These are phyloP conservation scores for Xylariaceae sp. DNA, from an alignment of 2,329 filamentous ascomycete species.

Conservation along the genomic window DNA sequence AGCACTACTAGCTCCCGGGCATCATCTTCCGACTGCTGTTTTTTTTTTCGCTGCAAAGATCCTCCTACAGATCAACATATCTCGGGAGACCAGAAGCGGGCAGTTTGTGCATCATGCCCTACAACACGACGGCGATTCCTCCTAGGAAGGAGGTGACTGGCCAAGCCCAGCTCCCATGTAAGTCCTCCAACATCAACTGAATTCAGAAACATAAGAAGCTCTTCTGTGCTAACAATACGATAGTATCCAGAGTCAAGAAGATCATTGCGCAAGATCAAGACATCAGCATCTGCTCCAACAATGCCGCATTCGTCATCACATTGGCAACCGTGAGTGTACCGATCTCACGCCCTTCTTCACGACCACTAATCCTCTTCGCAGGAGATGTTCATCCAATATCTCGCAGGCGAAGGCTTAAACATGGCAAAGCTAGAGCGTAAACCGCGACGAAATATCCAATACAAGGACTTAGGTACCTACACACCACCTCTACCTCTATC, in stretches of 20 bases:
- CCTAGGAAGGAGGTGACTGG: constrained; percentile 84
- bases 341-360: not conserved
- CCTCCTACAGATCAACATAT: not conserved
- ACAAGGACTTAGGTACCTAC: constrained; percentile 82
- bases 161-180: constrained; percentile 83
- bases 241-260: constrained; percentile 95
- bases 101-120: constrained; percentile 69
- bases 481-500: not conserved
- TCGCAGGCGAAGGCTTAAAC: constrained; percentile 83
- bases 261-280: constrained; percentile 91
- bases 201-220: not conserved
- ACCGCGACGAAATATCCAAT: constrained; percentile 91
- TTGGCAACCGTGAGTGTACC: constrained; percentile 73
- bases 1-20: not conserved
- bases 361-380: constrained; percentile 43
- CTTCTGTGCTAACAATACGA: not conserved
- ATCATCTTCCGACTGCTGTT: not conserved
- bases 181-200: constrained; percentile 45
- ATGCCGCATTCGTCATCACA: constrained; percentile 92
- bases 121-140: constrained; percentile 85
- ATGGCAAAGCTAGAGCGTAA: constrained; percentile 92
- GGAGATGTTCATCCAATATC: constrained; percentile 96
- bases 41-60: not conserved
- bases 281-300: constrained; percentile 85
- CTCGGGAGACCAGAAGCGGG: not conserved